Percentiles rank a stretch among this genome's conserved stretches.
These are phyloP conservation scores for Podila clonocystis DNA, from an alignment of 192 early-diverging fungal species.

Conservation along the genomic window DNA sequence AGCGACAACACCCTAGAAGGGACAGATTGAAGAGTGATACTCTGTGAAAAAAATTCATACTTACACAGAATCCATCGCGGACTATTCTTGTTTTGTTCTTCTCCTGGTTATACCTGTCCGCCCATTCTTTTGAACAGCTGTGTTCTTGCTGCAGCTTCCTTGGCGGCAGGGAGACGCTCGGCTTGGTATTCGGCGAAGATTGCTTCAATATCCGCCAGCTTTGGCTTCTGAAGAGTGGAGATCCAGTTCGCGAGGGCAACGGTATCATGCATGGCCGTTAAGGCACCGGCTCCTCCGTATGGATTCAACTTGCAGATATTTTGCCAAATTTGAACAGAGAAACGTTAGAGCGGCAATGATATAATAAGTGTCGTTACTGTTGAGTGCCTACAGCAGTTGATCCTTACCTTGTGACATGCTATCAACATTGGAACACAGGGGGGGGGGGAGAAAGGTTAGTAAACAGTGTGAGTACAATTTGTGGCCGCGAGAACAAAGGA, in stretches of 20 bases:
- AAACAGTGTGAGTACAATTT: too few species aligned
- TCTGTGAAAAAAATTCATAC: too few species aligned
- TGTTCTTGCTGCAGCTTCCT: background rate
- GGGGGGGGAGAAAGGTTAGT: too few species aligned
- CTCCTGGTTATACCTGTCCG: background rate
- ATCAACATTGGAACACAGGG: background rate
- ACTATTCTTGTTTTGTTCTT: too few species aligned
- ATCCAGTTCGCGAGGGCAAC: slow-evolving; percentile 10
- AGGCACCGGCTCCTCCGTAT: slow-evolving; percentile 1
- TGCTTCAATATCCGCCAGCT: background rate
- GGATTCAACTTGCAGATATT: background rate
- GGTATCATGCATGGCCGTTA: slow-evolving; percentile 5
- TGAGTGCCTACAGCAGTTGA: too few species aligned
- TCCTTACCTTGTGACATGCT: background rate
- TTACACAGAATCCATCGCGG: too few species aligned
- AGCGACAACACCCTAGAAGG: background rate
- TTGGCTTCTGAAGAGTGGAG: background rate
- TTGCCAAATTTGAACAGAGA: too few species aligned
- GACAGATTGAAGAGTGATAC: too few species aligned
- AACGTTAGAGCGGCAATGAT: too few species aligned
- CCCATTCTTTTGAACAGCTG: slow-evolving; percentile 4
- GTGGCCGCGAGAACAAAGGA: background rate
- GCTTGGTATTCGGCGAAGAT: background rate
- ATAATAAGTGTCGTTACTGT: too few species aligned
- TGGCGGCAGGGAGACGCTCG: background rate